Percentiles rank a stretch among this genome's conserved stretches.
These are phyloP conservation scores for Nitzschia sp. DNA, from an alignment of 108 stramenopile genomes.

Conservation along the genomic window DNA sequence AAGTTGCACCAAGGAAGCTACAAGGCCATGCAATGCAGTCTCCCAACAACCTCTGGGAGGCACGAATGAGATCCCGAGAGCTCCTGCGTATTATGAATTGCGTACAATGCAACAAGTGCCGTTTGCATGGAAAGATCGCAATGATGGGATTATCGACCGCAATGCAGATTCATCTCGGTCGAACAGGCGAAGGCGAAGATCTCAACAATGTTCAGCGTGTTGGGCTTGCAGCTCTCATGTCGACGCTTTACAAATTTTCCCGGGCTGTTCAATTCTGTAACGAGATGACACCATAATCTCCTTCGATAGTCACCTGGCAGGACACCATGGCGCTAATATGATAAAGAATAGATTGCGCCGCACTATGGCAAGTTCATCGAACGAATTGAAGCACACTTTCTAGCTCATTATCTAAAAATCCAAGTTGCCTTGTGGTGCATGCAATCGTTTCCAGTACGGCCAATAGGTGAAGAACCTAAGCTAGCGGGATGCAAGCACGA, in stretches of 20 bases:
- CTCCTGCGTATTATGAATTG: constrained; percentile 97
- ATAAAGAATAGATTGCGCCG: background rate
- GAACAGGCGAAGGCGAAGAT: constrained; percentile 66
- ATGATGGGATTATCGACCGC: constrained; percentile 92
- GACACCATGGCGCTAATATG: background rate
- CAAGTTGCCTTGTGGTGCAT: too few species aligned
- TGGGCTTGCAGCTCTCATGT: constrained; percentile 82
- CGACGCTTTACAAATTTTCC: constrained; percentile 78
- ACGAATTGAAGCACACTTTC: too few species aligned
- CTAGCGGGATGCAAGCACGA: too few species aligned
- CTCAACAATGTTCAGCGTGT: constrained; percentile 74
- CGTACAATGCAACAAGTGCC: constrained; percentile 97
- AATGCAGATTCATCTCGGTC: constrained; percentile 76
- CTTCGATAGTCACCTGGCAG: background rate
- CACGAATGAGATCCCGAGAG: constrained; percentile 83
- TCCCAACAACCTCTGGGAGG: constrained; percentile 71
- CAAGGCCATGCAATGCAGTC: constrained; percentile 65
- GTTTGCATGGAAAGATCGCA: constrained; percentile 88
- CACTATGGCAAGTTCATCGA: too few species aligned
- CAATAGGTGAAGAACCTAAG: too few species aligned
- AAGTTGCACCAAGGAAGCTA: constrained; percentile 55
- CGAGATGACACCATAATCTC: constrained; percentile 41
- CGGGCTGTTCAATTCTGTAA: constrained; percentile 81
- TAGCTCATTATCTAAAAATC: too few species aligned
- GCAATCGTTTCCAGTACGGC: too few species aligned